phyloP scores from a whole-genome alignment of 2,329 filamentous ascomycete genomes.

The Cercospora sp. region DNA sequence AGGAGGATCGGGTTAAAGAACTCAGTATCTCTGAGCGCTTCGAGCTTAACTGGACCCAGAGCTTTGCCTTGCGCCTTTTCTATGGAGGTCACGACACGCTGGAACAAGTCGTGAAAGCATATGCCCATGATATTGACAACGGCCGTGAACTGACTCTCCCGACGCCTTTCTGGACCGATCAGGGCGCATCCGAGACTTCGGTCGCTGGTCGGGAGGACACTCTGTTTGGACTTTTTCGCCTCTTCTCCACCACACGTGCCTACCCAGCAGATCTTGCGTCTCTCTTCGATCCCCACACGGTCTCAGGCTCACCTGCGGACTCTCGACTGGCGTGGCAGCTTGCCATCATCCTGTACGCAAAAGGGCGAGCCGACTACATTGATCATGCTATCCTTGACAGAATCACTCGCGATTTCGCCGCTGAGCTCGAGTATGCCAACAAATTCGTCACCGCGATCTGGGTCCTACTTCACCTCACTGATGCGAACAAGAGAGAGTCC shows the following conservation, averaged over 20 bases:
- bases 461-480: conserved; percentile 37
- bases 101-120: conserved; percentile 69
- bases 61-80: conserved; percentile 88
- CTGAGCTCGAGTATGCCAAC: conserved; percentile 36
- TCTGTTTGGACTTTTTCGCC: conserved; percentile 81
- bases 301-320: conserved; percentile 72
- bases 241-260: conserved; percentile 43
- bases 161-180: conserved; percentile 58
- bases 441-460: conserved; percentile 34
- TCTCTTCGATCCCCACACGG: conserved; percentile 72
- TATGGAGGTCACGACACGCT: conserved; percentile 72
- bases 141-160: conserved; percentile 70
- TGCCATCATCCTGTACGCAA: conserved; percentile 55
- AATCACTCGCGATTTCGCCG: conserved; percentile 56
- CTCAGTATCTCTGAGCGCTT: conserved; percentile 85
- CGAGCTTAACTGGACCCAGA: conserved; percentile 86
- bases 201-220: conserved; percentile 67
- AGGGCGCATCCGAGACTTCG: conserved; percentile 4
- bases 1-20: conserved; percentile 76
- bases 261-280: conserved; percentile 58
- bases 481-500: conserved; percentile 26
- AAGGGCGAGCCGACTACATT: conserved; percentile 29
- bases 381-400: conserved; percentile 57
- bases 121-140: conserved; percentile 69
- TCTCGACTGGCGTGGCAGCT: conserved; percentile 83